These are phyloP conservation scores for Trichoderma brevicompactum DNA, from an alignment of 2,329 filamentous ascomycete genomes.

Conservation along the genomic window DNA sequence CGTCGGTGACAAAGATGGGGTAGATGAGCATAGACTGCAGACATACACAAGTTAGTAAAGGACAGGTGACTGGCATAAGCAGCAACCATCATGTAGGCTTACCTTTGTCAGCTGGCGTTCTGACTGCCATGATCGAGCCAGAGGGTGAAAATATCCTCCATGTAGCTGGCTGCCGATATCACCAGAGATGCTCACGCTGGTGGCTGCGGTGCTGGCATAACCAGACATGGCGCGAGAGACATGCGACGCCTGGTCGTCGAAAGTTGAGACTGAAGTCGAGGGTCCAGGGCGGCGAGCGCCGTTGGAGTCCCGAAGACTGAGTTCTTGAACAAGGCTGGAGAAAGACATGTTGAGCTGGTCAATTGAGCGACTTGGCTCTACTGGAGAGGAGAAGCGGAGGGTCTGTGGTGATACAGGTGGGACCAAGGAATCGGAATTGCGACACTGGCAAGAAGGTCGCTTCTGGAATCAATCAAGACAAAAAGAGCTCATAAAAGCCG, in stretches of 20 bases:
- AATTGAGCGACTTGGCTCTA: conserved; percentile 9
- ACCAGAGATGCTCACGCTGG: conserved; percentile 70
- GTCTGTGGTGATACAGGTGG: conserved; percentile 1
- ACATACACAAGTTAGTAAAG: conserved; percentile 16
- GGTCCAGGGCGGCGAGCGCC: conserved; percentile 51
- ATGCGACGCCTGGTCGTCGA: conserved; percentile 64
- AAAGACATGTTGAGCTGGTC: conserved; percentile 60
- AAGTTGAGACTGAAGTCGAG: conserved; percentile 56
- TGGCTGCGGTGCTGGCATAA: conserved; percentile 68
- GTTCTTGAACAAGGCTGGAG: conserved; percentile 68
- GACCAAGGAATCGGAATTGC: conserved; percentile 11
- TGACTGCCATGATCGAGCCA: conserved; percentile 80
- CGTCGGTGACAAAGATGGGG: conserved; percentile 93
- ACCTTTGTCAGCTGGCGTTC: conserved; percentile 87
- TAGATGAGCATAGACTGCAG: conserved; percentile 95
- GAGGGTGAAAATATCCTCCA: conserved; percentile 79
- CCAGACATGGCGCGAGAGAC: conserved; percentile 64
- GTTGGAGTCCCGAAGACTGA: conserved; percentile 61
- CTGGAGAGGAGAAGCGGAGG: conserved; percentile 25
- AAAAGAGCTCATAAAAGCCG: background rate
- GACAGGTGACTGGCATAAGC: background rate
- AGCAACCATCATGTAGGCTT: conserved; percentile 33
- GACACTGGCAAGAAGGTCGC: conserved; percentile 1
- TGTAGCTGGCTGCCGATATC: conserved; percentile 85
- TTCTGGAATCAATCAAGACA: background rate